Percentiles rank a stretch among this genome's conserved stretches.
Conservation (phyloP, 176 grass and related monocot genomes). For the Guadua angustifolia region DNA sequence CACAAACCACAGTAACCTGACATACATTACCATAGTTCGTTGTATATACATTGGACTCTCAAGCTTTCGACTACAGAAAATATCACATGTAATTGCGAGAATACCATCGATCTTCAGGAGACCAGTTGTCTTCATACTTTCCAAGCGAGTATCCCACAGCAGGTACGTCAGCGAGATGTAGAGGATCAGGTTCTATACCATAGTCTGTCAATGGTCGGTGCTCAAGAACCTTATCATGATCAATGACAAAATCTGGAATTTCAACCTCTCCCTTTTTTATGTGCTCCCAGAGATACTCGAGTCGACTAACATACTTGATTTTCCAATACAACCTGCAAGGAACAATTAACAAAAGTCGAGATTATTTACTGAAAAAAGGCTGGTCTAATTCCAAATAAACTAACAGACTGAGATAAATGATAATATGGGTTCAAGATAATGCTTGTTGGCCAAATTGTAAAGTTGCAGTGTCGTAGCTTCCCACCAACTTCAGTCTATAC, state of each 20-base stretch:
- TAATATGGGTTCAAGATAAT: not conserved
- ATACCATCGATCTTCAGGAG: slow-evolving; percentile 63
- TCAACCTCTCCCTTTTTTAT: slow-evolving; percentile 81
- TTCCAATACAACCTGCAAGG: slow-evolving; percentile 87
- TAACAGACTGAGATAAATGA: not conserved
- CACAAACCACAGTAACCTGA: not conserved
- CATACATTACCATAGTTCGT: not conserved
- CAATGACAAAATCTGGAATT: slow-evolving; percentile 82
- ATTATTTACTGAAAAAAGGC: not conserved
- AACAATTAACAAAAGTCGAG: slow-evolving; percentile 24
- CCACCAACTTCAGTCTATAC: not conserved
- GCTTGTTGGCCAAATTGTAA: not conserved
- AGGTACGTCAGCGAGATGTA: slow-evolving; percentile 80
- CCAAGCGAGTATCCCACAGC: slow-evolving; percentile 65
- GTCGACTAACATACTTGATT: slow-evolving; percentile 89
- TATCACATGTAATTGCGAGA: slow-evolving; percentile 64
- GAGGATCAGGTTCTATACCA: slow-evolving; percentile 86
- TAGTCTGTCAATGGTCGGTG: slow-evolving; percentile 93
- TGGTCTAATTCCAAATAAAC: not conserved
- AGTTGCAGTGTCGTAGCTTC: not conserved
- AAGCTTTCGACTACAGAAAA: slow-evolving; percentile 1
- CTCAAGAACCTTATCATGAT: slow-evolving; percentile 87
- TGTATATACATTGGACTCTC: slow-evolving; percentile 10
- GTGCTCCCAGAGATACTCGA: slow-evolving; percentile 89
- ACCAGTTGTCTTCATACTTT: slow-evolving; percentile 74